A percentile compares a stretch with the other conserved stretches of the same genome.
Conservation (phyloP, 2,329 filamentous ascomycete genomes). For the Aspergillus sp. region DNA sequence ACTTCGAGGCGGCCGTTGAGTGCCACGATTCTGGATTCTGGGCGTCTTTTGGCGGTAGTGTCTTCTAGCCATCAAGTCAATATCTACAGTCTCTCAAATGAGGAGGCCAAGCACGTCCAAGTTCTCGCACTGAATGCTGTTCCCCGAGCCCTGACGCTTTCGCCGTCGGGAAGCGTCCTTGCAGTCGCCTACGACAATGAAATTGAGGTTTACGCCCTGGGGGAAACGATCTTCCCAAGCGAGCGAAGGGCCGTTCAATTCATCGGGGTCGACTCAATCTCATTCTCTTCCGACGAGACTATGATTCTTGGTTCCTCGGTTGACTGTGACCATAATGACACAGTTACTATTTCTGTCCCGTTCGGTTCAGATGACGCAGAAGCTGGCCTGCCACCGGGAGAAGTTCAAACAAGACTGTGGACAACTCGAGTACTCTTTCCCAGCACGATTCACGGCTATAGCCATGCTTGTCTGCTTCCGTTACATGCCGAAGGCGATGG, state of each 20-base stretch:
- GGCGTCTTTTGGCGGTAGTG: slow-evolving; percentile 64
- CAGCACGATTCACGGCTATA: slow-evolving; percentile 68
- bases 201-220: slow-evolving; percentile 77
- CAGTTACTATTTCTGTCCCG: slow-evolving; percentile 68
- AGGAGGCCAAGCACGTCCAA: slow-evolving; percentile 60
- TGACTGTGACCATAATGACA: slow-evolving; percentile 54
- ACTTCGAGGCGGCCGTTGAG: slow-evolving; percentile 65
- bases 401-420: slow-evolving; percentile 67
- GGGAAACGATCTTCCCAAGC: slow-evolving; percentile 51
- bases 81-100: slow-evolving; percentile 61
- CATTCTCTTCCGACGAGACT: slow-evolving; percentile 68
- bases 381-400: slow-evolving; percentile 41
- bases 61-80: slow-evolving; percentile 78
- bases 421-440: slow-evolving; percentile 79
- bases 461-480: slow-evolving; percentile 60
- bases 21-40: slow-evolving; percentile 71
- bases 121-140: slow-evolving; percentile 69
- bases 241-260: slow-evolving; percentile 71
- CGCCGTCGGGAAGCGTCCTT: slow-evolving; percentile 70
- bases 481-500: slow-evolving; percentile 48
- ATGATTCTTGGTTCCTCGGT: slow-evolving; percentile 69
- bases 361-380: slow-evolving; percentile 59
- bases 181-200: slow-evolving; percentile 78
- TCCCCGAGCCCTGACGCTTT: slow-evolving; percentile 68
- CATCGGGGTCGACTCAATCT: slow-evolving; percentile 61